phyloP scores from a whole-genome alignment of 2,329 filamentous ascomycete genomes.

The Aspergillus carbonarius region DNA sequence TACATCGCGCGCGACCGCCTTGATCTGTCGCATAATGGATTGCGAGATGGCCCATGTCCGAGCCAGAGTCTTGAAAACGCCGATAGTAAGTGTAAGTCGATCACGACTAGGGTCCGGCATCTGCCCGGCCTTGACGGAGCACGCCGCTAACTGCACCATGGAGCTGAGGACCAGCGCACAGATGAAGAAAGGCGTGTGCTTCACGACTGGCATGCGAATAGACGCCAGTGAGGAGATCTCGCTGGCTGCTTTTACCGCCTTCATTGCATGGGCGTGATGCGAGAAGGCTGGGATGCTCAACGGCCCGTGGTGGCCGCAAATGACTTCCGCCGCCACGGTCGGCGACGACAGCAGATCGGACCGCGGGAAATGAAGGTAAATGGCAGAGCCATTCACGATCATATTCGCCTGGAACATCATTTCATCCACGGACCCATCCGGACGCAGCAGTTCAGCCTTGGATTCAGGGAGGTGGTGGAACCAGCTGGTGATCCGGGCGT shows the following conservation, averaged over 20 bases:
- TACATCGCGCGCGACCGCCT: constrained; percentile 75
- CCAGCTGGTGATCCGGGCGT: constrained; percentile 68
- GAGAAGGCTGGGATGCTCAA: constrained; percentile 42
- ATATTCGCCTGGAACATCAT: constrained; percentile 91
- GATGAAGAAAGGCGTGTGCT: constrained; percentile 81
- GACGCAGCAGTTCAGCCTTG: constrained; percentile 69
- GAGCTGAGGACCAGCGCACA: constrained; percentile 76
- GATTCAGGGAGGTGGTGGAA: constrained; percentile 71
- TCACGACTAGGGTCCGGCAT: constrained; percentile 62
- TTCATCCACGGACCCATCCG: constrained; percentile 74
- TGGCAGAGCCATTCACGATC: constrained; percentile 63
- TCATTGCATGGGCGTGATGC: constrained; percentile 64
- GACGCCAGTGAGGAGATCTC: constrained; percentile 75
- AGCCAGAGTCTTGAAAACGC: constrained; percentile 68
- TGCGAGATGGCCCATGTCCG: constrained; percentile 71
- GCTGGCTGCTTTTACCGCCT: constrained; percentile 76
- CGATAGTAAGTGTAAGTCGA: constrained; percentile 75
- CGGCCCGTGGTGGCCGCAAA: constrained; percentile 42
- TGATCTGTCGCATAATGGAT: constrained; percentile 70
- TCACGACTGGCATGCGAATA: constrained; percentile 56
- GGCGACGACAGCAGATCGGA: constrained; percentile 66
- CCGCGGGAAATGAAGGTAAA: constrained; percentile 76
- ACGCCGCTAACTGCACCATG: constrained; percentile 78
- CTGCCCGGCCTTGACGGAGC: constrained; percentile 59
- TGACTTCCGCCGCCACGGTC: constrained; percentile 50